Conservation (phyloP, 169 alveolate species). For the Sarcocystis neurona region DNA sequence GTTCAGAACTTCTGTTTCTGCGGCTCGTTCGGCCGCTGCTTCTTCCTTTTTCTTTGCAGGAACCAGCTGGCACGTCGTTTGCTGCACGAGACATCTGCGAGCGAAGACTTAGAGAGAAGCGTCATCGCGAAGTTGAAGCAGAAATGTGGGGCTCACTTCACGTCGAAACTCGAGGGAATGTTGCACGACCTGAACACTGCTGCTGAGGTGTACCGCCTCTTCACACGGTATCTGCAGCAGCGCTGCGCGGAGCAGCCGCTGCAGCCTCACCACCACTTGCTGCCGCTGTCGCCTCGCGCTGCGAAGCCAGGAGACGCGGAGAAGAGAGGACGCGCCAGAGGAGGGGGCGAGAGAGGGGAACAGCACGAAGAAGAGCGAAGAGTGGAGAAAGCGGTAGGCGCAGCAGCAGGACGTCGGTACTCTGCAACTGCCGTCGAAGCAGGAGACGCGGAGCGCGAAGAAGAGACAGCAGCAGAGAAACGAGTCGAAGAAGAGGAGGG, state of each 20-base stretch:
- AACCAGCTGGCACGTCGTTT: slow-evolving; percentile 77
- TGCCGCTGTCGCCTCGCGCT: neutral
- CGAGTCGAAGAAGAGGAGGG: slow-evolving; percentile 31
- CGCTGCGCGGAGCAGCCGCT: neutral
- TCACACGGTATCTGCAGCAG: slow-evolving; percentile 56
- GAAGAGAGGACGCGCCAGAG: neutral
- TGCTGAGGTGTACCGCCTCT: slow-evolving; percentile 65
- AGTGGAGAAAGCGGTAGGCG: too few relatives aligned
- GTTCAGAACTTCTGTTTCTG: neutral
- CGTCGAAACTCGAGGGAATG: slow-evolving; percentile 90
- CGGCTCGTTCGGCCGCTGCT: neutral
- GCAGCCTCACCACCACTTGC: neutral
- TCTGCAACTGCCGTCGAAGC: neutral
- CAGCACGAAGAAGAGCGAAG: too few relatives aligned
- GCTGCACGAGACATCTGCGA: slow-evolving; percentile 75
- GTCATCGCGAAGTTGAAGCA: slow-evolving; percentile 81
- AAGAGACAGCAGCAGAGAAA: slow-evolving; percentile 47
- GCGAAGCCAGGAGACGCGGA: neutral
- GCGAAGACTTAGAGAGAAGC: slow-evolving; percentile 79
- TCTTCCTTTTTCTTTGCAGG: slow-evolving; percentile 41
- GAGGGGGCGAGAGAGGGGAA: too few relatives aligned
- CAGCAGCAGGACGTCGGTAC: neutral
- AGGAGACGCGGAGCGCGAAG: neutral
- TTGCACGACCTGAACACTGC: slow-evolving; percentile 73
- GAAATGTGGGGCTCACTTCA: slow-evolving; percentile 84